Base-by-base conservation (phyloP, 148 eudicot species). In the Linanthus parryae region DNA sequence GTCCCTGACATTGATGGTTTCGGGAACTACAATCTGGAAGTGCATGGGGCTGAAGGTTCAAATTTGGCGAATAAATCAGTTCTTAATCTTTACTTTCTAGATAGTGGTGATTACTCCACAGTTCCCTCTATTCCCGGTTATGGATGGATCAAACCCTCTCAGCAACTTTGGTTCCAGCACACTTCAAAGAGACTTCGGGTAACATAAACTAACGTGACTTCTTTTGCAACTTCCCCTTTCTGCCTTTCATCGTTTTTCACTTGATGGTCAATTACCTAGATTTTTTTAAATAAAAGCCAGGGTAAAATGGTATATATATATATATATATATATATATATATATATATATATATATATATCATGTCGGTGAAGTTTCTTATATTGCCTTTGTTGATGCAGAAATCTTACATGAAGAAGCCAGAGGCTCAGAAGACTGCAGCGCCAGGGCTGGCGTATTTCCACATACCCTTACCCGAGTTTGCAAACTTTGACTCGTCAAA, bases 61-160 rank as follows among this genome's bases (percentile, higher is more conserved):
- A 59, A 61, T 39, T 63, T 77, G 14, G 75, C 58, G 14, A 91
- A 83, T 69, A 91, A 81, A 57, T 91, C 97, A 13, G 45, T 81
- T 26, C 86, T 91, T 41, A 91, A 91, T 66, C 84, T 91, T 20
- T 91, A 81, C 28, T 72, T 91, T 33, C 87, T 91, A 33, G 97
- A 91, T 52, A 91, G 97, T 56, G 97, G 97, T 4, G 97, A 91
- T 62, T 91, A 91, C 74, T 91, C 97, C 17, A 83, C 81, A 0
- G 73, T 76, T 45, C 79, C 89, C 31, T 58, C 58, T 30, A 70
- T 86, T 48, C 61, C 69, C 53, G 84, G 81, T 40, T 91, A 91
- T 71, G 97, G 80, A 40, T 91, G 97, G 97, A 91, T 91, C 54
- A 91, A 83, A 65, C 64, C 80, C 55, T 91, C 97, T 46, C 97